Base-by-base conservation (phyloP, 805 yeast genomes). In the Wickerhamomyces strasburgensis region DNA sequence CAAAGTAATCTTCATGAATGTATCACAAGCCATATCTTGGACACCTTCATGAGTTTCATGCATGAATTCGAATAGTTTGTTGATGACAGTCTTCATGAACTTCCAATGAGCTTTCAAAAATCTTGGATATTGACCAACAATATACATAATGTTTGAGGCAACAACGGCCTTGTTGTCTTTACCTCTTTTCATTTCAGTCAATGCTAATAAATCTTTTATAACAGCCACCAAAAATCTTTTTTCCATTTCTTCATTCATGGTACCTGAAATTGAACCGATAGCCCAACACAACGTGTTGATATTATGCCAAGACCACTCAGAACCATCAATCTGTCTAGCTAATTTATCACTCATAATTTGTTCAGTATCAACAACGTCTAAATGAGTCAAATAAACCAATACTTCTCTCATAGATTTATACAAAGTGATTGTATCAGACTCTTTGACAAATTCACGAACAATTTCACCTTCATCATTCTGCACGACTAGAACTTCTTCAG, bases 31-130 rank as follows among this genome's bases (percentile, higher is more conserved):
- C 98, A 93, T 93, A 63, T 93, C 98, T 67, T 93, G 98, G 44
- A 93, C 98, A 68, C 98, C 98, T 63, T 90, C 99, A 63, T 93
- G 99, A n/a, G 97, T 88, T 71, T 93, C 99, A 67, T 93, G 98
- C 99, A 93, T 93, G 57, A 93, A 93, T 62, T 93, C 98, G 62
- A 93, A 93, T 53, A 93, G 72, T 62, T 93, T 93, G 64, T 86
- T 82, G 43, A 93, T 90, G 30, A 93, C 99, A 0, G 98, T 93
- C 61, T 89, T 90, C 59, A 93, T 67, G 54, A 93, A 93, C 61
- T 85, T 88, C 98, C 98, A 93, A 60, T 93, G 98, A 7, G 98
- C 98, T 54, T 89, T 89, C 58, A 93, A 71, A 57, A 93, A 93
- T 59, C 99, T 73, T 37, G 99, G 99, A 59, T 93, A 93, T 66